Base-by-base conservation (phyloP, 805 yeast genomes). In the Clavispora fructus region DNA sequence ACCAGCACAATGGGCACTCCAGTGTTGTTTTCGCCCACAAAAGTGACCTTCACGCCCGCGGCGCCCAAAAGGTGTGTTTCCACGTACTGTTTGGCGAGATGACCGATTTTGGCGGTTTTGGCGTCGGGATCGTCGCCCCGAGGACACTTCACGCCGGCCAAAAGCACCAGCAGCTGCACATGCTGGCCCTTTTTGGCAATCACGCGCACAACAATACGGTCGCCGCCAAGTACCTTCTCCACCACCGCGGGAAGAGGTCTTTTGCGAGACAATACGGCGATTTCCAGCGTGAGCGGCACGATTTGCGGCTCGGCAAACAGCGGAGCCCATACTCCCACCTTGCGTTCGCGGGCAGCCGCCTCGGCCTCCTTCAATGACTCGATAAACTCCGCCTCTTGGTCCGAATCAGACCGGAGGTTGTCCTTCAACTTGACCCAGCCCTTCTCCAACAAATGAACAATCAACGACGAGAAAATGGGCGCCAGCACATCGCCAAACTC, bases 201-300 rank as follows among this genome's bases (percentile, higher is more conserved):
- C 11, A 81, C 61, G 35, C 95, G 77, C 11, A 79, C 77, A 33
- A 83, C 68, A n/a, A 87, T 63, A 41, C 95, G 70, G 65, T 88
- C 96, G 41, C 96, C 96, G 51, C 83, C 70, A 48, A 87, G 73
- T 29, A 84, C 94, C 56, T 77, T 81, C 64, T 88, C 95, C 25
- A 88, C 83, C 46, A 88, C 75, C 29, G 87, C 74, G 14, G 73
- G 64, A 41, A 78, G 63, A 25, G 82, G 79, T n/a, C 63, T 45
- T 13, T 57, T 53, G 44, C 59, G 60, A 8, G 80, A 72, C 46
- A 62, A 62, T 14, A 60, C 62, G 39, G 67, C 61, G 33, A 71
- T 64, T 6, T 49, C 52, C 10, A 65, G 67, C 17, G 67, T 55
- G 29, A 78, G 49, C 5, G 54, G 48, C 19, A 67, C 57, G 19